These are phyloP conservation scores for Setomelanomma holmii DNA, from an alignment of 2,329 filamentous ascomycete genomes.

Conservation along the genomic window DNA sequence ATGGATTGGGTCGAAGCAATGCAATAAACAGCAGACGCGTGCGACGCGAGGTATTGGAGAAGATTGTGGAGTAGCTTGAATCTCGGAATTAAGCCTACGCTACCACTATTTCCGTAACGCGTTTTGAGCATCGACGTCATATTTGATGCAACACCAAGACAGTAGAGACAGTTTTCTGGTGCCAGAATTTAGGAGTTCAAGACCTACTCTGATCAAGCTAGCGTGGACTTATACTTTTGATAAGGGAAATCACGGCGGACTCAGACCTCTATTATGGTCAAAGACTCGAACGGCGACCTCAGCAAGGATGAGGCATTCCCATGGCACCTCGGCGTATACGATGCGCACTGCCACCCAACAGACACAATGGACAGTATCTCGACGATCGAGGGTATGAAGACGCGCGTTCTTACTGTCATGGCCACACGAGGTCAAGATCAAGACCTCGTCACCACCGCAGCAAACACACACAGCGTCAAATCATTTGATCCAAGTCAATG, in stretches of 20 bases:
- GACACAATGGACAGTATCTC: conserved; percentile 72
- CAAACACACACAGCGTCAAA: conserved; percentile 61
- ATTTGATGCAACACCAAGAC: too few species aligned
- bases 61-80: too few species aligned
- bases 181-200: too few species aligned
- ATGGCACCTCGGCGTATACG: conserved; percentile 74
- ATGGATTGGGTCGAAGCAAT: too few species aligned
- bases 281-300: not conserved
- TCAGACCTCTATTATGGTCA: not conserved
- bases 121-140: not conserved
- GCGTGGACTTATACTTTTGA: too few species aligned
- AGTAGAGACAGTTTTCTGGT: not conserved
- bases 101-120: not conserved
- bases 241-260: not conserved
- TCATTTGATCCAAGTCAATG: conserved; percentile 33
- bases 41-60: too few species aligned
- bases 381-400: conserved; percentile 69
- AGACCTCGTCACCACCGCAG: conserved; percentile 70
- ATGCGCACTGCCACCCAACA: conserved; percentile 85
- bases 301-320: conserved; percentile 56
- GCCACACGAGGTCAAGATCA: conserved; percentile 79
- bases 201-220: too few species aligned
- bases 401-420: conserved; percentile 75
- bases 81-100: too few species aligned
- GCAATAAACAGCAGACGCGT: too few species aligned